These are phyloP conservation scores for Suillus fuscotomentosus DNA, from an alignment of 768 basidiomycete species.

Conservation along the genomic window DNA sequence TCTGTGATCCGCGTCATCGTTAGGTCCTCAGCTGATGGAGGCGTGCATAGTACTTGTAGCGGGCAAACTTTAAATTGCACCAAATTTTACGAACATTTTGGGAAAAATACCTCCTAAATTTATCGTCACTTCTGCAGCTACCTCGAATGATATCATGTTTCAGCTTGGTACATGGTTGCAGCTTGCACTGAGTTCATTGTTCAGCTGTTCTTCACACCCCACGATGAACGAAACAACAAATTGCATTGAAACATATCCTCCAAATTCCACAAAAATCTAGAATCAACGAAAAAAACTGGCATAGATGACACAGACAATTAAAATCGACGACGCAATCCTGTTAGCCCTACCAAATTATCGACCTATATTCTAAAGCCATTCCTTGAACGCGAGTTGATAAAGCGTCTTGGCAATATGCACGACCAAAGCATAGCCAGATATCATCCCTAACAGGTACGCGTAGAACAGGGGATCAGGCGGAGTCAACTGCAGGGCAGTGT, in stretches of 20 bases:
- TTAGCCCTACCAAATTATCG: too few species aligned
- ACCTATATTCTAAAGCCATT: constrained; percentile 23
- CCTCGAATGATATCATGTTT: too few species aligned
- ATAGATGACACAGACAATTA: not conserved
- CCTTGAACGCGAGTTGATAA: constrained; percentile 27
- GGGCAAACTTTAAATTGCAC: not conserved
- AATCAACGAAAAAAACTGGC: not conserved
- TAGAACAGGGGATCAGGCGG: constrained; percentile 30
- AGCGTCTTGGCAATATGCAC: constrained; percentile 27
- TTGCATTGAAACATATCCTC: not conserved
- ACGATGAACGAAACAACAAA: not conserved
- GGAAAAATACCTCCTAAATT: not conserved
- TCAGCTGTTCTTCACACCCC: too few species aligned
- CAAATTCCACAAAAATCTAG: not conserved
- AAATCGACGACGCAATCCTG: not conserved
- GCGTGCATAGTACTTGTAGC: not conserved
- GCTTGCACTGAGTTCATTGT: too few species aligned
- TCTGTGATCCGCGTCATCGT: constrained; percentile 74
- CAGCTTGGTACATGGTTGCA: too few species aligned
- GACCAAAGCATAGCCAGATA: constrained; percentile 22
- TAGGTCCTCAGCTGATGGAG: not conserved
- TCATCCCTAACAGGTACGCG: constrained; percentile 20
- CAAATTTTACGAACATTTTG: not conserved
- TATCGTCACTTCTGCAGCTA: not conserved
- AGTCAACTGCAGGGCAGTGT: constrained; percentile 24